Percentiles rank a stretch among this genome's conserved stretches.
Conservation (phyloP, 2,329 filamentous ascomycete species). For the Fusarium continuum region DNA sequence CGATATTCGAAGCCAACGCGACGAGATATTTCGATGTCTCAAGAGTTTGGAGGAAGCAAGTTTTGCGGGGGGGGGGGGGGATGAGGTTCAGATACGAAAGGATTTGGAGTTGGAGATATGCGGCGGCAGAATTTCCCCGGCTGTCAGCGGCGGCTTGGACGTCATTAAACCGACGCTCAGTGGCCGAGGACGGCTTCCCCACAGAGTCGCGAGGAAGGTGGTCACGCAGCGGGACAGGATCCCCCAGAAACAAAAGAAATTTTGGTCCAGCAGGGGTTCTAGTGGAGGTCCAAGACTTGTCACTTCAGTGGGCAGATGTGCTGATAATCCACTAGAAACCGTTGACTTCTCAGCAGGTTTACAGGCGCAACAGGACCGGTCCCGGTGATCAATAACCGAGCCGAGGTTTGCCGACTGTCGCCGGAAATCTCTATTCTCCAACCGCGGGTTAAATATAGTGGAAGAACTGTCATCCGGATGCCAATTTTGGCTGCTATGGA, state of each 20-base stretch:
- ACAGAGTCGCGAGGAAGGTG: constrained; percentile 24
- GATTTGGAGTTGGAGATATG: constrained; percentile 40
- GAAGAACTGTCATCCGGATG: constrained; percentile 15
- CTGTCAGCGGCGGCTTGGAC: constrained; percentile 40
- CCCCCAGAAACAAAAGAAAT: constrained; percentile 18
- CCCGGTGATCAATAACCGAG: constrained; percentile 42
- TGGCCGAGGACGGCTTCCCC: constrained; percentile 18
- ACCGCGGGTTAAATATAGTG: constrained; percentile 15
- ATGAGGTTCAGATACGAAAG: constrained; percentile 24
- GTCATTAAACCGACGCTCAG: constrained; percentile 43
- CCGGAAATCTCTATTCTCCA: constrained; percentile 26
- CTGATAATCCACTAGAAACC: constrained; percentile 20
- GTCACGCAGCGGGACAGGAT: constrained; percentile 34
- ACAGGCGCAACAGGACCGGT: neutral
- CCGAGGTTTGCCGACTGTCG: constrained; percentile 45
- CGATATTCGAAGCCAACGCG: constrained; percentile 12
- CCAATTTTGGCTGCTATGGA: constrained; percentile 12
- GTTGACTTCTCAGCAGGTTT: constrained; percentile 14
- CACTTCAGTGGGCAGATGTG: constrained; percentile 22
- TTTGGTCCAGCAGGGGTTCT: constrained; percentile 7
- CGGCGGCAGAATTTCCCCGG: constrained; percentile 44
- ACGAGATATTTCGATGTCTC: neutral
- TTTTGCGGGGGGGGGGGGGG: constrained; percentile 14
- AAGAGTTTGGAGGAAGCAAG: constrained; percentile 6
- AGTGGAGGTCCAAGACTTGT: constrained; percentile 2